These are phyloP conservation scores for Polytolypa hystricis DNA, from an alignment of 2,329 filamentous ascomycete species.

Conservation along the genomic window DNA sequence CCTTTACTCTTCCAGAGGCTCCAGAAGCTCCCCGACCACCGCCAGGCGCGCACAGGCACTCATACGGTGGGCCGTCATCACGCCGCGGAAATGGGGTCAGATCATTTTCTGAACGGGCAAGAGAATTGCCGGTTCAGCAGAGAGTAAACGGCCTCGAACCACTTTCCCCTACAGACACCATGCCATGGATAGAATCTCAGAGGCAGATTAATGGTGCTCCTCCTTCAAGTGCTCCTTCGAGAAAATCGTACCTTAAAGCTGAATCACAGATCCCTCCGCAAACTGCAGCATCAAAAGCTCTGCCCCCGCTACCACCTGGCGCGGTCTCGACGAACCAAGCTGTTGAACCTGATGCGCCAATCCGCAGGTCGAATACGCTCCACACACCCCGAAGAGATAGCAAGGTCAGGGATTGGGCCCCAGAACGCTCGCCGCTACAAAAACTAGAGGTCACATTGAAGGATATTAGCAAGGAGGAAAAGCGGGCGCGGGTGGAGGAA, in stretches of 20 bases:
- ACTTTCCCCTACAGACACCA: conserved; percentile 2
- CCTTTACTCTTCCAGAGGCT: conserved; percentile 35
- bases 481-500: conserved; percentile 71
- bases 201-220: neutral
- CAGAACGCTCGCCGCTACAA: conserved; percentile 81
- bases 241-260: too few relatives aligned
- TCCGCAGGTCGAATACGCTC: conserved; percentile 16
- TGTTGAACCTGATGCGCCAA: too few relatives aligned
- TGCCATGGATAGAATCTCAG: conserved; percentile 3
- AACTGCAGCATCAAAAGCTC: conserved; percentile 7
- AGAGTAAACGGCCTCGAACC: neutral
- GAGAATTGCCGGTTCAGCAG: neutral
- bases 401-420: conserved; percentile 47
- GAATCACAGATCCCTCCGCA: conserved; percentile 4
- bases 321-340: neutral
- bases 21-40: conserved; percentile 52
- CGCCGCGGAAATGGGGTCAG: conserved; percentile 10
- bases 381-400: conserved; percentile 12
- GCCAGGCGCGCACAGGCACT: conserved; percentile 46
- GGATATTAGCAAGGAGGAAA: conserved; percentile 93
- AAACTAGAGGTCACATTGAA: conserved; percentile 83
- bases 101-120: conserved; percentile 19
- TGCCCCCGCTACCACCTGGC: conserved; percentile 6
- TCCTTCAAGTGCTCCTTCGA: neutral
- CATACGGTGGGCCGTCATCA: conserved; percentile 32